Conservation (phyloP, 2,329 filamentous ascomycete species). For the Penicillium sp. region DNA sequence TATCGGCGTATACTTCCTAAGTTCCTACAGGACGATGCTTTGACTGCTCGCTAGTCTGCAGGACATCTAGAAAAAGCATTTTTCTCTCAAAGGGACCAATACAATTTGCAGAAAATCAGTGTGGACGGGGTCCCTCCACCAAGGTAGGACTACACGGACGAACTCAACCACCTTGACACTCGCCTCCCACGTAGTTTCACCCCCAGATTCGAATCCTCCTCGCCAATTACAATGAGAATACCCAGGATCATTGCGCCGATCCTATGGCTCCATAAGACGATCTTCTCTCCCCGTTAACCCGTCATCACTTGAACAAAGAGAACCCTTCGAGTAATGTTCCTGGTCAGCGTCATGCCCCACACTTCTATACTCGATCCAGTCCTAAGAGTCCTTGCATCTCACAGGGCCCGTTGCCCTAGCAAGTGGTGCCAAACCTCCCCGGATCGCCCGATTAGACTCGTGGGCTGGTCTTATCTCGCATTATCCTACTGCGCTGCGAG, state of each 20-base stretch:
- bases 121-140: background rate
- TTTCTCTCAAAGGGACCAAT: background rate
- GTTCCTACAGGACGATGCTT: background rate
- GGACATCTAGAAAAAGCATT: background rate
- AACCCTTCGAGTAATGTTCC: background rate
- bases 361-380: background rate
- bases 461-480: conserved; percentile 24
- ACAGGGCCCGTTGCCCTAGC: conserved; percentile 4
- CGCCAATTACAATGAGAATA: background rate
- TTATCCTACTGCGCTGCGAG: conserved; percentile 5
- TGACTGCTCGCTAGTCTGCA: background rate
- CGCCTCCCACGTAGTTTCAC: background rate
- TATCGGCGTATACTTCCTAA: background rate
- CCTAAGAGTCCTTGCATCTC: conserved; percentile 14
- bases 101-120: background rate
- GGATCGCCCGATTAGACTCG: conserved; percentile 9
- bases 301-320: background rate
- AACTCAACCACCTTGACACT: background rate
- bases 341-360: conserved; percentile 2
- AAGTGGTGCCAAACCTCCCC: background rate
- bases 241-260: background rate
- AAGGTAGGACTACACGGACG: background rate
- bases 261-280: background rate
- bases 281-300: background rate
- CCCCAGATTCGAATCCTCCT: background rate